A percentile compares a stretch with the other conserved stretches of the same genome.
phyloP scores from a whole-genome alignment of 345 rosid genomes.

The Garcia nutans region DNA sequence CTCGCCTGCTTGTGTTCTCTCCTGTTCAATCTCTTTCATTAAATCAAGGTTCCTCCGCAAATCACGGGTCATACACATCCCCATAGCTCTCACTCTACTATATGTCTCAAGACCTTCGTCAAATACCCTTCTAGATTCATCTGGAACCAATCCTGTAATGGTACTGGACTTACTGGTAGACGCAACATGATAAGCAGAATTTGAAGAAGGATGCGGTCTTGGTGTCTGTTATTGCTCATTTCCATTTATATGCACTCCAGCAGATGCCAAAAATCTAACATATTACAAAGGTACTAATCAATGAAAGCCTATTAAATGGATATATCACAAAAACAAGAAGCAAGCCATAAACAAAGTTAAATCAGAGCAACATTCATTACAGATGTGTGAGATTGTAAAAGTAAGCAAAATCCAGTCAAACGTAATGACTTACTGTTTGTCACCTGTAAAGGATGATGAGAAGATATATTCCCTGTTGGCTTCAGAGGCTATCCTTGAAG shows the following conservation, averaged over 20 bases:
- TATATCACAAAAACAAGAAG: background rate
- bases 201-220: conserved; percentile 32
- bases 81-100: conserved; percentile 85
- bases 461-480: conserved; percentile 92
- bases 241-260: conserved; percentile 45
- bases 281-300: conserved; percentile 9
- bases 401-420: background rate
- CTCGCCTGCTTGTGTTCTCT: conserved; percentile 27
- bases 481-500: conserved; percentile 93
- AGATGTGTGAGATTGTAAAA: background rate
- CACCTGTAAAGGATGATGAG: conserved; percentile 83
- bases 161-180: conserved; percentile 39
- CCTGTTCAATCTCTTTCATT: conserved; percentile 80
- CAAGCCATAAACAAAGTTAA: background rate
- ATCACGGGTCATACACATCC: conserved; percentile 93
- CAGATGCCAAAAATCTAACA: conserved; percentile 61
- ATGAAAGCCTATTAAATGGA: background rate
- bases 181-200: conserved; percentile 28
- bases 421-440: conserved; percentile 69
- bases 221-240: conserved; percentile 35
- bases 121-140: conserved; percentile 37
- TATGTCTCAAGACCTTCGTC: conserved; percentile 75
- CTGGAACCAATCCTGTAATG: conserved; percentile 33
- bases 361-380: background rate
- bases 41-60: conserved; percentile 88